A percentile compares a stretch with the other conserved stretches of the same genome.
These are phyloP conservation scores for Amphichorda felina DNA, from an alignment of 2,329 filamentous ascomycete species.

Conservation along the genomic window DNA sequence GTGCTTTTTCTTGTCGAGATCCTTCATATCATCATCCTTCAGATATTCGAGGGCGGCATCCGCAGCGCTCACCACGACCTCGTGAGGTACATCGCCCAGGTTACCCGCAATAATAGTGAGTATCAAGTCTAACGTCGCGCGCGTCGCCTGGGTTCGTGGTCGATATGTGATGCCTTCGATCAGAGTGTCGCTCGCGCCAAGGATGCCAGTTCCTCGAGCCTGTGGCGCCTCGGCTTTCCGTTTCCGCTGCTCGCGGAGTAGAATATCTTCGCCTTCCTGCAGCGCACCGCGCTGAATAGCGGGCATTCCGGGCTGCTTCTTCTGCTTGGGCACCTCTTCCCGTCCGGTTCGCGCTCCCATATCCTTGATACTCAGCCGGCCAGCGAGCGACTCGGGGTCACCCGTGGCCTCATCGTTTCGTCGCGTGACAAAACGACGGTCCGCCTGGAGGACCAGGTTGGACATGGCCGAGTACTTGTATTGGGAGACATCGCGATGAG, in stretches of 20 bases:
- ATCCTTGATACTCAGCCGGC: constrained; percentile 82
- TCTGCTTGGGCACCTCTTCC: constrained; percentile 69
- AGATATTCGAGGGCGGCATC: constrained; percentile 84
- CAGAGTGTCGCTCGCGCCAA: constrained; percentile 73
- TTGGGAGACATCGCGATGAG: constrained; percentile 76
- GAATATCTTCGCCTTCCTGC: constrained; percentile 71
- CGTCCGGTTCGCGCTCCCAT: constrained; percentile 82
- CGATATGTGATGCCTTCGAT: constrained; percentile 89
- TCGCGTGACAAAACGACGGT: constrained; percentile 88
- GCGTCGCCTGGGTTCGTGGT: constrained; percentile 80
- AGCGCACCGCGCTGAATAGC: constrained; percentile 65
- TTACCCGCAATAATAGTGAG: constrained; percentile 79
- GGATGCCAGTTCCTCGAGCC: constrained; percentile 61
- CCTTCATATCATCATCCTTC: constrained; percentile 92
- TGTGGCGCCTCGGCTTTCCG: constrained; percentile 62
- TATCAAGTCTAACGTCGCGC: constrained; percentile 89
- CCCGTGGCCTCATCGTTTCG: constrained; percentile 91
- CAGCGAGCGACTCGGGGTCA: constrained; percentile 93
- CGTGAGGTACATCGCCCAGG: constrained; percentile 85
- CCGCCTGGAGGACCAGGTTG: constrained; percentile 99
- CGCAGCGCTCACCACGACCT: constrained; percentile 85
- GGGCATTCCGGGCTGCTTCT: constrained; percentile 57
- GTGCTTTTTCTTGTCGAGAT: constrained; percentile 97
- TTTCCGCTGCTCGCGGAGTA: constrained; percentile 77
- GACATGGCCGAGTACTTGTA: constrained; percentile 99